Evolutionary conservation across 352 stramenopile species (phyloP), one percentile per base, ranked within the genome.

Genomic region (Aphanomyces stellatus): DNA sequence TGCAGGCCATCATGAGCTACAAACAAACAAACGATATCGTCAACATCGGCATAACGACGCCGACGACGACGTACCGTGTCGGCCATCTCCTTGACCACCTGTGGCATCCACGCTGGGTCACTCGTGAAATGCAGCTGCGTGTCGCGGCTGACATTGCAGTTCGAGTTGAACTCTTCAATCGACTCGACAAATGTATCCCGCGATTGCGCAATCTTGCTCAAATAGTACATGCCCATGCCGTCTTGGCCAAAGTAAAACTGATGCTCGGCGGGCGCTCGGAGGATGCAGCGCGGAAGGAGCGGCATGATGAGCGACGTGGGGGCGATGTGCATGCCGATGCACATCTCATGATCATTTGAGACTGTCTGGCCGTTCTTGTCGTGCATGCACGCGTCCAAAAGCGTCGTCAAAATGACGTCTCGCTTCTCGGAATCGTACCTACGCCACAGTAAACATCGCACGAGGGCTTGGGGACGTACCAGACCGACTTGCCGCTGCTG

Each of bases 1-100:
- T 64, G 40, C 55, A 64, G 24, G 55, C 35, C n/a, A 64, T 19
- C 55, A 51, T 64, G 40, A 64, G 55, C 55, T 64, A 64, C n/a
- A 43, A 4, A 30, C n/a, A 31, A 5, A 17, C 17, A 1, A 24
- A 27, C n/a, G 37, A 31, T 2, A n/a, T 31, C 15, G 7, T 19
- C 31, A 19, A 46, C 15, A 37, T 35, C 24, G 10, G 24, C 24
- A 3, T 17, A 37, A 8, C n/a, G 22, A 30, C 42, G 25, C n/a
- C 13, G 8, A 25, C 6, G 19, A 49, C 5, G 4, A 24, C 35
- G 40, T 64, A 64, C 55, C 19, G 37, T 46, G n/a, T 64, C 30
- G 6, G 55, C 41, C 55, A 64, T 64, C 13, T 64, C 55, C 34
- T 64, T 64, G 40, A 31, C 49, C 19, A 64, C 33, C 6, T 51